Evolutionary conservation across 148 eudicot species (phyloP), one percentile per base, ranked within the genome.

Genomic region (Chenopodium suecicum): DNA sequence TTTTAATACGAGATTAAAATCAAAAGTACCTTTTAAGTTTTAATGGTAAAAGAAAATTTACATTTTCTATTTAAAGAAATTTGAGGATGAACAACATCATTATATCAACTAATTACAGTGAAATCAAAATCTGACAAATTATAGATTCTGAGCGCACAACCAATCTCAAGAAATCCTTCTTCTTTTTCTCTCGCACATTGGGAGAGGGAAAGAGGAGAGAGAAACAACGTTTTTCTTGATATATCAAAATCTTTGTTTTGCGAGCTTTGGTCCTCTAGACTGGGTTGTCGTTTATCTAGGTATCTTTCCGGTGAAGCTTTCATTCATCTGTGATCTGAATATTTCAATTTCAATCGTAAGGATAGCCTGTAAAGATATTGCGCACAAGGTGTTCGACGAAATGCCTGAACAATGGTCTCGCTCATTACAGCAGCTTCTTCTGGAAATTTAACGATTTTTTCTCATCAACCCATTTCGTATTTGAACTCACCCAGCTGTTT

Each of bases 381-480:
- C 78, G 60, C 83, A 71, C 78, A 54, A 90, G 56, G 65, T 88
- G 92, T 89, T 89, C 81, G 93, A 90, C 86, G 97, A 94, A 92
- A 92, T 94, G 98, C 97, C 92, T 89, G 92, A 87, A 83, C 88
- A 83, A 94, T 94, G 98, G 77, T 82, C 9, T 89, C 93, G 7
- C 78, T 88, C 81, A 90, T 80, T 64, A 22, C 80, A 32, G 73
- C 76, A 66, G 64, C 87, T 27, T 76, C 89, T 2, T 69, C 56
- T 16, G 73, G 44, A 41, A 41, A 41, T 41, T 41, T 41, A 41
- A 41, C 44, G 8, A 6, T 41, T 41, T 41, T 83, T 48, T 71
- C 77, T 77, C 84, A 76, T 11, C 70, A 83, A 68, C 82, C 83
- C 75, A 60, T 78, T 32, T 65, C 62, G 44, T 75, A 27, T 85